phyloP scores from a whole-genome alignment of 805 yeast genomes.

The Scheffersomyces amazonensis region DNA sequence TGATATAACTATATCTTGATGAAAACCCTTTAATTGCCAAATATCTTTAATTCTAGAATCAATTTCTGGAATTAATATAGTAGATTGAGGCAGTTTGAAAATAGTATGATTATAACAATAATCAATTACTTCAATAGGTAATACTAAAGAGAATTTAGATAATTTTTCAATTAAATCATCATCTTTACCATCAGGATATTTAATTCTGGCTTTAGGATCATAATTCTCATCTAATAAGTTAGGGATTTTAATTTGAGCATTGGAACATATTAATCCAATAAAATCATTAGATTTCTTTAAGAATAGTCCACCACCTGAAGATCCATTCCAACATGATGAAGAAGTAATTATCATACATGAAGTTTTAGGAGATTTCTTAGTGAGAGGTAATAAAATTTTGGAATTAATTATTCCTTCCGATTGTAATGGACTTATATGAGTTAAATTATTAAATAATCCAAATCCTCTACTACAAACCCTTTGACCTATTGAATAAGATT shows the following conservation, averaged over 20 bases:
- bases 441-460: constrained; percentile 34
- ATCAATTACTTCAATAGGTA: constrained; percentile 31
- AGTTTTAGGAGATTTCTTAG: constrained; percentile 3
- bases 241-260: constrained; percentile 35
- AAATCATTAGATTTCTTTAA: constrained; percentile 16
- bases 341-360: constrained; percentile 31
- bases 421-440: constrained; percentile 22
- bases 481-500: constrained; percentile 13
- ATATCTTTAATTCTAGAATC: constrained; percentile 13
- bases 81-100: neutral
- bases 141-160: constrained; percentile 25
- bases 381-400: constrained; percentile 6
- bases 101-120: constrained; percentile 14
- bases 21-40: constrained; percentile 22
- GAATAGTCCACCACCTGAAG: constrained; percentile 48
- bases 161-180: constrained; percentile 24
- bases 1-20: constrained; percentile 16
- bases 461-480: constrained; percentile 32
- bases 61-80: constrained; percentile 3
- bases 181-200: neutral
- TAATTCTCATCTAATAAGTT: constrained; percentile 4
- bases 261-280: constrained; percentile 43
- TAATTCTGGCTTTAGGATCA: neutral
- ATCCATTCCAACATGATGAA: constrained; percentile 49
- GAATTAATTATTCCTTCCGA: constrained; percentile 30